phyloP scores from a whole-genome alignment of 176 grass and related monocot species.

The Elaeis guineensis region DNA sequence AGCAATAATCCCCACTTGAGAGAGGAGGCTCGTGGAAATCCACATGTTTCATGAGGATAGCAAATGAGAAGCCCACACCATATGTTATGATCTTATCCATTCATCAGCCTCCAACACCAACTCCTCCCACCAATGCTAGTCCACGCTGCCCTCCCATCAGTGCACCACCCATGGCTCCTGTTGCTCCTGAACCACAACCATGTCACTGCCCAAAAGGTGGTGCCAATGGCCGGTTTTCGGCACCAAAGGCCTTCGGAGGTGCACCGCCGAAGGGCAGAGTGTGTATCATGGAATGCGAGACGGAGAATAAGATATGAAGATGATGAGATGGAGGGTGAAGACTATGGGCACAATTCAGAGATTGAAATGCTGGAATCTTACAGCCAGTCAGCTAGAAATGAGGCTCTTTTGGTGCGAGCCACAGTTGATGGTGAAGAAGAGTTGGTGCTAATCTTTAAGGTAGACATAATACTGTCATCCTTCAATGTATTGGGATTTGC shows the following conservation, averaged over 20 bases:
- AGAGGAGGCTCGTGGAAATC: no score
- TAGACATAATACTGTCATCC: background rate
- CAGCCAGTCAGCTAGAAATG: slow-evolving; percentile 40
- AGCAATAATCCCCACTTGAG: no score
- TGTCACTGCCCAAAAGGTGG: background rate
- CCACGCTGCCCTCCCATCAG: background rate
- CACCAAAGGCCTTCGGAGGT: background rate
- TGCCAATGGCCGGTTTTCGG: background rate
- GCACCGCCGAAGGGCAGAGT: background rate
- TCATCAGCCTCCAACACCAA: no score
- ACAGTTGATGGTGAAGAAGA: slow-evolving; percentile 48
- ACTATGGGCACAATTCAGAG: slow-evolving; percentile 67
- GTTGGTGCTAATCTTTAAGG: slow-evolving; percentile 72
- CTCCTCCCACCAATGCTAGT: background rate
- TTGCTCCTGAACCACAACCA: no score
- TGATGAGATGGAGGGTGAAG: slow-evolving; percentile 20
- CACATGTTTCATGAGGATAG: no score
- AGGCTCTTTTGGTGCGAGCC: slow-evolving; percentile 60
- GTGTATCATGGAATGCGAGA: slow-evolving; percentile 29
- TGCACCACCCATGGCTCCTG: background rate
- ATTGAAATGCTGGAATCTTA: slow-evolving; percentile 62
- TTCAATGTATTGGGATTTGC: no score
- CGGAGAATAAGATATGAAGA: slow-evolving; percentile 45
- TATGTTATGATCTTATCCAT: no score
- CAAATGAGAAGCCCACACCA: no score